Conservation (phyloP, 176 grass and related monocot species). For the Tuctoria greenei region DNA sequence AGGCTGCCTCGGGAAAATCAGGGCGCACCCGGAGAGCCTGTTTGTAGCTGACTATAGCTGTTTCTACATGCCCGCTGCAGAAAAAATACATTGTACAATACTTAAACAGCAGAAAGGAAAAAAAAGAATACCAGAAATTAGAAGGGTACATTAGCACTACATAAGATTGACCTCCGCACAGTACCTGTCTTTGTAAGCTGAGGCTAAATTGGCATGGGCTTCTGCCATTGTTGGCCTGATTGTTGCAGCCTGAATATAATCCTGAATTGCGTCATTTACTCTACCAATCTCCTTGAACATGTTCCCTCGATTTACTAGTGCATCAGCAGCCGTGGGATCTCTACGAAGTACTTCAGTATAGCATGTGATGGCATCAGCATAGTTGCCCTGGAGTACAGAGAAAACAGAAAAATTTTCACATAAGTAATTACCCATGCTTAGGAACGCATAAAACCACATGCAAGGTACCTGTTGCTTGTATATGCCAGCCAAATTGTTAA, state of each 20-base stretch:
- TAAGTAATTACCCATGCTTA: background rate
- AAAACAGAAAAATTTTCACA: background rate
- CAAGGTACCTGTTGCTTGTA: constrained; percentile 84
- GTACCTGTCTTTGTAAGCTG: constrained; percentile 91
- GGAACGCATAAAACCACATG: background rate
- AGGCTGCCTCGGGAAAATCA: constrained; percentile 90
- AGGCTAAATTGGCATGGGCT: constrained; percentile 94
- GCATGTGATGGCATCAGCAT: constrained; percentile 81
- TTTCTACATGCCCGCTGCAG: constrained; percentile 73
- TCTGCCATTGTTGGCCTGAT: constrained; percentile 85
- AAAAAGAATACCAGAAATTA: background rate
- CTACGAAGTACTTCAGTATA: constrained; percentile 78
- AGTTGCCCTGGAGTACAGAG: constrained; percentile 63
- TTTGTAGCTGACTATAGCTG: constrained; percentile 78
- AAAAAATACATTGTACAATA: constrained; percentile 11
- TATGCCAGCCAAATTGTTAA: constrained; percentile 88
- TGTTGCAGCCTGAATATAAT: constrained; percentile 71
- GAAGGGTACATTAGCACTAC: background rate
- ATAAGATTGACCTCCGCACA: background rate
- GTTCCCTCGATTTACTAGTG: constrained; percentile 89
- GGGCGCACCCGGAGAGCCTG: constrained; percentile 67
- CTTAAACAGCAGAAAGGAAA: background rate
- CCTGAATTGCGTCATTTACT: constrained; percentile 87
- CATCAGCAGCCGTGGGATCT: constrained; percentile 84
- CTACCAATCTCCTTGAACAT: constrained; percentile 90